Evolutionary conservation across 2,329 filamentous ascomycete species (phyloP), one percentile per base, ranked within the genome.

Genomic region (Chaetomium sp.): DNA sequence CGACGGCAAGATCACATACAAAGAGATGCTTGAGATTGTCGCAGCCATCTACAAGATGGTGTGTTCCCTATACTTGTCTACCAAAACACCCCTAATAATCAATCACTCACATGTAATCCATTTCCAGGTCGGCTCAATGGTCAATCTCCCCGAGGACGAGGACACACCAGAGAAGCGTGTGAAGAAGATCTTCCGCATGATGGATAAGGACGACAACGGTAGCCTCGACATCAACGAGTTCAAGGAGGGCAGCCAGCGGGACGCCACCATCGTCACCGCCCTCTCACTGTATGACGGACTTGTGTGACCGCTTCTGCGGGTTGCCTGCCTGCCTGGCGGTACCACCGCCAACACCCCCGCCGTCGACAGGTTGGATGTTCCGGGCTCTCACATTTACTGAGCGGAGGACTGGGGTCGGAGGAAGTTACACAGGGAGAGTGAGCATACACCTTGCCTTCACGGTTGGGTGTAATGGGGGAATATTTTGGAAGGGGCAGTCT

Each of bases 1-100:
- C 55, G 94, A 99, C 71, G 94, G 94, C 69, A 96, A 96, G 79
- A 99, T 99, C 69, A 96, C 88, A 72, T 99, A 97, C 72, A 90
- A 97, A 54, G 94, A 99, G 78, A 99, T 99, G 94, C 79, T 99
- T 63, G 87, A 91, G 65, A 99, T 99, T 70, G 94, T 99, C 55
- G 92, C 97, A 76, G 94, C 94, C 54, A 99, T 99, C 70, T 99
- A 99, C 81, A 99, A 97, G 75, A 99, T 99, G 94, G 94, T 97
- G 72, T 45, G 72, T 59, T 12, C 27, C 33, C 53, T 44, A 8
- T 32, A 32, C 49, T 44, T 19, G 19, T 27, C 33, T 36, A 27
- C 4, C 40, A 6, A 9, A 5, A 35, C n/a, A 37, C 19, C n/a
- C 4, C 45, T n/a, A 27, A 11, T 48, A 4, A 36, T 33, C 43